Percentiles rank a stretch among this genome's conserved stretches.
phyloP scores from a whole-genome alignment of 2,329 filamentous ascomycete genomes.

The Penicillium sp. region DNA sequence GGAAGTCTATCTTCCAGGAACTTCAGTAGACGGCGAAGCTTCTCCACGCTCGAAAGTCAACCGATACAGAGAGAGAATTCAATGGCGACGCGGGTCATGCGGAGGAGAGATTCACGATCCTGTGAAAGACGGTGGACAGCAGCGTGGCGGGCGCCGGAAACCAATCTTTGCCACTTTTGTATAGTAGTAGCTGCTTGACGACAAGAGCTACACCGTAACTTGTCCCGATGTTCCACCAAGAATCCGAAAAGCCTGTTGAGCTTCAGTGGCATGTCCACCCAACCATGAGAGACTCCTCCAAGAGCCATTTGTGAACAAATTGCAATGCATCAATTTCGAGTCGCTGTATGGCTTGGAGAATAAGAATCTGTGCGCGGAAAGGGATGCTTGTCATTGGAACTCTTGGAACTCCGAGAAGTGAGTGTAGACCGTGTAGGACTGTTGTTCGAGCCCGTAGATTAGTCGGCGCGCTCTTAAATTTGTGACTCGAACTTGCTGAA shows the following conservation, averaged over 20 bases:
- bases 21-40: constrained; percentile 41
- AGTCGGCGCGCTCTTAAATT: background rate
- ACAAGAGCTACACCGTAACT: background rate
- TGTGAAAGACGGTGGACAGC: constrained; percentile 2
- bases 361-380: background rate
- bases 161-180: background rate
- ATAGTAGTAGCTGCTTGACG: background rate
- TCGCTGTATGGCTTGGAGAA: constrained; percentile 1
- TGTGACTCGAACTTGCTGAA: background rate
- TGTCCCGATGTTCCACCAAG: background rate
- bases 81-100: background rate
- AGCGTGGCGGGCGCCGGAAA: constrained; percentile 1
- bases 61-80: constrained; percentile 1
- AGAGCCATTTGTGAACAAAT: constrained; percentile 2
- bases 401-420: constrained; percentile 1
- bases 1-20: background rate
- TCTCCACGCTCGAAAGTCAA: background rate
- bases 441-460: background rate
- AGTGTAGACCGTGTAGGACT: background rate
- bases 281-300: background rate
- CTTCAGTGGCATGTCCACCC: background rate
- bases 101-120: constrained; percentile 1
- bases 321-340: background rate
- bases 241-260: background rate
- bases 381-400: background rate